Conservation (phyloP, 108 stramenopile species). For the Chaetoceros tenuissimus region DNA sequence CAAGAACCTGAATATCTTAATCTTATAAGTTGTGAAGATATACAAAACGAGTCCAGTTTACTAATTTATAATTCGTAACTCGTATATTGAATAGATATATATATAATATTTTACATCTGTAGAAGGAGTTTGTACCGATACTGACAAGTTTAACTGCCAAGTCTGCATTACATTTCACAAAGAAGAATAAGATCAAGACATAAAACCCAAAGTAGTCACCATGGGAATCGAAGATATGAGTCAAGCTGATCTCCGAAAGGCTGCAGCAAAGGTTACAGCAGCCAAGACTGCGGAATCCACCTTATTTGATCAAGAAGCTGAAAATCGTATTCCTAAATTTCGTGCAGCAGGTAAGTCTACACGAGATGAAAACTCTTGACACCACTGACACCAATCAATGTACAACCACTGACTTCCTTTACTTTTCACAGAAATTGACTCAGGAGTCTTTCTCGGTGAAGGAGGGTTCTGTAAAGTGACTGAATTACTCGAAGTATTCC, state of each 20-base stretch:
- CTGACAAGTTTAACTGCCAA: no score
- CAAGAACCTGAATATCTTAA: no score
- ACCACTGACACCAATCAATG: not conserved
- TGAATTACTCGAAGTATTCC: not conserved
- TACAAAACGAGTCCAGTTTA: no score
- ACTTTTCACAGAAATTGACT: not conserved
- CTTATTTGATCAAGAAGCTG: not conserved
- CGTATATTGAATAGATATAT: no score
- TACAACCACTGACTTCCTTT: not conserved
- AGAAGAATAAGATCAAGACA: no score
- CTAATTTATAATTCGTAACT: no score
- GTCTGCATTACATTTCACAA: no score
- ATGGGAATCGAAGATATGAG: not conserved
- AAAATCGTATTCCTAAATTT: not conserved
- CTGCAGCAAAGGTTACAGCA: not conserved
- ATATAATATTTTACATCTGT: no score
- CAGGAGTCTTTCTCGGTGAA: not conserved
- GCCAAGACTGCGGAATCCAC: not conserved
- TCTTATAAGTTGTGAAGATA: no score
- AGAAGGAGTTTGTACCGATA: no score
- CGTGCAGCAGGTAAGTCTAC: not conserved
- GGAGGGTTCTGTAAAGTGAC: not conserved
- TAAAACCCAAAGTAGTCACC: no score
- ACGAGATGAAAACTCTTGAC: no score
- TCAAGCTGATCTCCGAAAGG: not conserved